These are phyloP conservation scores for Priceomyces fermenticarens DNA, from an alignment of 805 yeast genomes.

Conservation along the genomic window DNA sequence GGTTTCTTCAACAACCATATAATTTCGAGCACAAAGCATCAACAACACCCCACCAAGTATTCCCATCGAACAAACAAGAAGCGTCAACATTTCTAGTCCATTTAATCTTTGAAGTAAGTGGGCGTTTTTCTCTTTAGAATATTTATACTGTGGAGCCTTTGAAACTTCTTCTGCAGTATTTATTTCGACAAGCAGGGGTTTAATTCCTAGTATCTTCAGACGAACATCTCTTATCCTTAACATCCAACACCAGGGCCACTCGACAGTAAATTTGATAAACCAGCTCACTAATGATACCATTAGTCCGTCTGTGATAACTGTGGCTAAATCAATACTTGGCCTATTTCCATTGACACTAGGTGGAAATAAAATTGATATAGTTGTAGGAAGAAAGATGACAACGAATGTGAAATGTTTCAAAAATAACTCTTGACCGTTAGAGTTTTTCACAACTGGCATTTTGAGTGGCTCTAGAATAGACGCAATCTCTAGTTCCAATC, in stretches of 20 bases:
- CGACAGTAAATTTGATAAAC: conserved; percentile 29
- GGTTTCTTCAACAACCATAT: conserved; percentile 23
- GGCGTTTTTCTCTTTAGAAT: conserved; percentile 1
- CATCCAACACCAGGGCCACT: conserved; percentile 45
- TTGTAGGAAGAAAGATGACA: conserved; percentile 22
- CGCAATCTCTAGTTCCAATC: conserved; percentile 7
- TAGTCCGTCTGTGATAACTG: conserved; percentile 28
- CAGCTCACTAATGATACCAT: conserved; percentile 31
- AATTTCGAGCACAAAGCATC: conserved; percentile 25
- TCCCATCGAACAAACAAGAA: conserved; percentile 22
- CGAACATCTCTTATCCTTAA: conserved; percentile 19
- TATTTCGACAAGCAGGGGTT: conserved; percentile 4
- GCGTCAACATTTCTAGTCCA: conserved; percentile 18
- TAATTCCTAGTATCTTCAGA: conserved; percentile 9
- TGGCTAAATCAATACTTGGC: conserved; percentile 16
- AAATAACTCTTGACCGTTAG: conserved; percentile 3
- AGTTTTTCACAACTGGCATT: conserved; percentile 10
- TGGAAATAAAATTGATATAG: conserved; percentile 23
- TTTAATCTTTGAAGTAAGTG: conserved; percentile 10
- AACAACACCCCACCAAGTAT: conserved; percentile 24
- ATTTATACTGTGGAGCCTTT: background rate
- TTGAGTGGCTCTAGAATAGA: conserved; percentile 6
- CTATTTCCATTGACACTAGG: conserved; percentile 7
- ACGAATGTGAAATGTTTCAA: conserved; percentile 18
- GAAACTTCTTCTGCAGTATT: conserved; percentile 9